phyloP scores from a whole-genome alignment of 2,329 filamentous ascomycete species.

The Magnaporthales sp. region DNA sequence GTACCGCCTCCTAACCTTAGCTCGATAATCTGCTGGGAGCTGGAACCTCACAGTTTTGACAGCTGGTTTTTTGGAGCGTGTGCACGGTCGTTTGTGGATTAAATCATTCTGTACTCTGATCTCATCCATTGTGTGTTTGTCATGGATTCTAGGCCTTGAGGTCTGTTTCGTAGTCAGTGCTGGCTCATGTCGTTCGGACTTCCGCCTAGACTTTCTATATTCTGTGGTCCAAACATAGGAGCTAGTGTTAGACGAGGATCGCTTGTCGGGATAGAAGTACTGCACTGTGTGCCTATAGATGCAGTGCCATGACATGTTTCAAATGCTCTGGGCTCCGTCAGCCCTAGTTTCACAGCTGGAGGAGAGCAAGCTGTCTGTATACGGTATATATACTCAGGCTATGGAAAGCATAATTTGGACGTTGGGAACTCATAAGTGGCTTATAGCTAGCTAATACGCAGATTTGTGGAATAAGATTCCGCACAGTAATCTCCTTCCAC shows the following conservation, averaged over 20 bases:
- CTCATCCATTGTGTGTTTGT: neutral
- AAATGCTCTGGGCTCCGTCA: neutral
- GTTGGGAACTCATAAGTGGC: neutral
- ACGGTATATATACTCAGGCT: neutral
- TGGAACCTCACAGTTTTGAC: neutral
- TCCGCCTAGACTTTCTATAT: neutral
- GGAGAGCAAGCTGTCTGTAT: neutral
- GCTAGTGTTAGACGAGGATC: neutral
- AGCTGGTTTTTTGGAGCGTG: neutral
- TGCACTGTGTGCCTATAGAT: neutral
- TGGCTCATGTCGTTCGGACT: constrained; percentile 1
- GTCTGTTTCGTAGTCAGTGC: neutral
- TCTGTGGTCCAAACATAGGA: neutral
- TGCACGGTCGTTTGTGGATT: constrained; percentile 1
- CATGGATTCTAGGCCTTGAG: neutral
- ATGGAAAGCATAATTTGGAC: neutral
- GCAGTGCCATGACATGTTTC: constrained; percentile 1
- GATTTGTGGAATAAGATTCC: neutral
- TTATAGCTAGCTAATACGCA: neutral
- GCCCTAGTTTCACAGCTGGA: neutral
- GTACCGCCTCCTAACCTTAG: neutral
- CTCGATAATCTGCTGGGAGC: neutral
- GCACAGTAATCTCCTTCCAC: neutral
- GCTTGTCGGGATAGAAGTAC: constrained; percentile 1
- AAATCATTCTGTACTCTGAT: neutral